A percentile compares a stretch with the other conserved stretches of the same genome.
Conservation (phyloP, 371 early-diverging fungal genomes). For the Mortierella sp. region DNA sequence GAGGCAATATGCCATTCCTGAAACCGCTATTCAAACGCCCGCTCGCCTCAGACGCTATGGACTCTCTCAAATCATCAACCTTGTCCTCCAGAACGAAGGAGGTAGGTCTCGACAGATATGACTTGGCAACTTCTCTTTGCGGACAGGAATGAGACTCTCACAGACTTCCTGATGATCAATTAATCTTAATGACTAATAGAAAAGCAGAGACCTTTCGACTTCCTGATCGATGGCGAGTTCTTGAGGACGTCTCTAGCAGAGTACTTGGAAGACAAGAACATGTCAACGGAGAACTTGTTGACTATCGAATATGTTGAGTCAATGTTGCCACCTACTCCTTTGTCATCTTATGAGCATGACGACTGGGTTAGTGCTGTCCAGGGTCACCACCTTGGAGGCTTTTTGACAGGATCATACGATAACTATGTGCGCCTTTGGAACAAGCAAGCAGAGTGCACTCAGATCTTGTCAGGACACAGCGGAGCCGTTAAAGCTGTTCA, state of each 20-base stretch:
- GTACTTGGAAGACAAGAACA: constrained; percentile 74
- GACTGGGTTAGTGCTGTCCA: constrained; percentile 93
- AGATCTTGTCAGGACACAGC: constrained; percentile 76
- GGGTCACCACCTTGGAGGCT: constrained; percentile 57
- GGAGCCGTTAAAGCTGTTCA: constrained; percentile 81
- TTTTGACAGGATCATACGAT: constrained; percentile 90
- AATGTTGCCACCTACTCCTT: constrained; percentile 85
- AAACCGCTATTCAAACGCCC: constrained; percentile 89
- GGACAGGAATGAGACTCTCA: constrained; percentile 57
- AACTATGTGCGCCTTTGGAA: constrained; percentile 88
- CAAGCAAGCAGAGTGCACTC: constrained; percentile 76
- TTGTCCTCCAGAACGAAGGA: constrained; percentile 57
- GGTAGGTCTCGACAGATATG: constrained; percentile 22
- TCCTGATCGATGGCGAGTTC: constrained; percentile 91
- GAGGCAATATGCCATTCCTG: constrained; percentile 79
- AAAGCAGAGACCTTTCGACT: constrained; percentile 90
- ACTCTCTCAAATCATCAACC: constrained; percentile 92
- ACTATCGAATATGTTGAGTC: constrained; percentile 94
- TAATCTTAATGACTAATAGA: constrained; percentile 61
- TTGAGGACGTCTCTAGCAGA: constrained; percentile 80
- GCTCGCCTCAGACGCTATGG: constrained; percentile 86
- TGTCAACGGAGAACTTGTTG: constrained; percentile 91
- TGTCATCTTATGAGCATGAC: constrained; percentile 86
- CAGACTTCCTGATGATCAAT: not conserved
- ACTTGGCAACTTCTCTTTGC: not conserved